These are phyloP conservation scores for sunflower (Helianthus annuus) DNA, from an alignment of 129 eudicot species.

Conservation along the genomic window HanXRQr2.0-SUNRISE NC_035441.2:165939127-165939626, in stretches of 20 bases:
- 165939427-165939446: conserved; percentile 43
- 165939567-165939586: conserved; percentile 78
- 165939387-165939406: conserved; percentile 9
- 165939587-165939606: conserved; percentile 92
- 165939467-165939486: conserved; percentile 65
- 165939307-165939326: conserved; percentile 51
- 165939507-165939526: conserved; percentile 15
- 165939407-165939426: conserved; percentile 57
- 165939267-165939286: conserved; percentile 75
- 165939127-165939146: conserved; percentile 10
- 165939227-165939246: conserved; percentile 90
- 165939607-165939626: conserved; percentile 86
- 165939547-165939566: conserved; percentile 56
- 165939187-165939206: conserved; percentile 83
- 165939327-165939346: neutral
- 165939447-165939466: conserved; percentile 83
- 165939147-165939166: conserved; percentile 34
- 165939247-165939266: conserved; percentile 81
- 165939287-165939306: conserved; percentile 89
- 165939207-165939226: conserved; percentile 88
- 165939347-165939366: conserved; percentile 2
- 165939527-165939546: conserved; percentile 46
- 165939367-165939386: conserved; percentile 18
- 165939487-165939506: conserved; percentile 52
- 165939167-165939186: conserved; percentile 55